phyloP scores from a whole-genome alignment of 257 asterid genomes.

The Solanum sparsipilum region DNA sequence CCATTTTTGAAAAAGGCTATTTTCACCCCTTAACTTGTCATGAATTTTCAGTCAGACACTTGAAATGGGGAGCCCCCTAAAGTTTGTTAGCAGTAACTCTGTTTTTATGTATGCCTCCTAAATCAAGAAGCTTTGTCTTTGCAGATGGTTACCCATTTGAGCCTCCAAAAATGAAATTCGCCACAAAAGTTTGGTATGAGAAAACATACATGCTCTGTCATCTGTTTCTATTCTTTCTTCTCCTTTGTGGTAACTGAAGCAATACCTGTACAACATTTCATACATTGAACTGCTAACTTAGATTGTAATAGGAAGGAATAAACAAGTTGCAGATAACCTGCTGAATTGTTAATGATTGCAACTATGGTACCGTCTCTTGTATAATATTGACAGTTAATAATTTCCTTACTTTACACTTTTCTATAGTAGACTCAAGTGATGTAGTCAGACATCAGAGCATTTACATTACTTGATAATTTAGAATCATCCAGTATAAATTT shows the following conservation, averaged over 20 bases:
- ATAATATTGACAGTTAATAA: not conserved
- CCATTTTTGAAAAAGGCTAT: not conserved
- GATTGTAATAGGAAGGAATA: not conserved
- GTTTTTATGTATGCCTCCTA: not conserved
- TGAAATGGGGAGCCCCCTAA: not conserved
- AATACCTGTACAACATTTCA: not conserved
- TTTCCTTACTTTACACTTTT: not conserved
- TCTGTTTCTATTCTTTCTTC: not conserved
- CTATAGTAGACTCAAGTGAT: not conserved
- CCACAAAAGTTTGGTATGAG: conserved; percentile 94
- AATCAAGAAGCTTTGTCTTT: conserved; percentile 6
- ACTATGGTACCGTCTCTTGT: not conserved
- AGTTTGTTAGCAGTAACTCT: not conserved
- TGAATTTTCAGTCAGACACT: not conserved
- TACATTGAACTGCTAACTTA: not conserved
- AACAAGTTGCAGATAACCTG: not conserved
- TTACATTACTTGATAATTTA: not conserved
- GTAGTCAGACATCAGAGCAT: not conserved
- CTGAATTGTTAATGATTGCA: not conserved
- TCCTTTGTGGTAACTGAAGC: not conserved
- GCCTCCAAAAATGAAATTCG: conserved; percentile 90
- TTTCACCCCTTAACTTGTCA: not conserved
- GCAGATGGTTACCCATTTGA: conserved; percentile 96
- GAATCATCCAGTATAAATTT: not conserved
- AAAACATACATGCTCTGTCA: not conserved